These are phyloP conservation scores for Lipomyces orientalis DNA, from an alignment of 805 yeast species.

Conservation along the genomic window DNA sequence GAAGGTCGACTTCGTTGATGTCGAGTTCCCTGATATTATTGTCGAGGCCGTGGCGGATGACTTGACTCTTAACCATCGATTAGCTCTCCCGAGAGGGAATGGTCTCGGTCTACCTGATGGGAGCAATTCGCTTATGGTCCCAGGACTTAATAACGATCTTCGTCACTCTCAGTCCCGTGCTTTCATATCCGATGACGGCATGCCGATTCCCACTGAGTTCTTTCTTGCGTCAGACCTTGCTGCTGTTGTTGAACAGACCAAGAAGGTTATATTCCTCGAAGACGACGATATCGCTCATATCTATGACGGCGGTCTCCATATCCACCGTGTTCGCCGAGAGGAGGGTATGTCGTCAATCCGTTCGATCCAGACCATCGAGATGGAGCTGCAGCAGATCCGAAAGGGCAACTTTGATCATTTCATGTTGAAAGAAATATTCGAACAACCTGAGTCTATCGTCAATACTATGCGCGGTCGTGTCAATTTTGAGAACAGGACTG, in stretches of 20 bases:
- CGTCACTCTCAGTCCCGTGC: conserved; percentile 96
- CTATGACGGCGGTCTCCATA: conserved; percentile 96
- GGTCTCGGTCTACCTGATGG: conserved; percentile 28
- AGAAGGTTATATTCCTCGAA: conserved; percentile 92
- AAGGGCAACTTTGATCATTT: conserved; percentile 95
- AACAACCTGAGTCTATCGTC: conserved; percentile 97
- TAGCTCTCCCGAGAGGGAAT: conserved; percentile 31
- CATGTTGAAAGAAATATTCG: conserved; percentile 98
- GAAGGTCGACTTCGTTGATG: conserved; percentile 97
- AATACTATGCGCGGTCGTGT: conserved; percentile 99
- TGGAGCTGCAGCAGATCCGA: conserved; percentile 98
- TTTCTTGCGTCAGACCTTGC: conserved; percentile 97
- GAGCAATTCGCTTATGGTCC: conserved; percentile 40
- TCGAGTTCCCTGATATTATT: conserved; percentile 76
- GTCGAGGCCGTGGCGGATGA: conserved; percentile 37
- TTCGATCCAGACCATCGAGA: conserved; percentile 93
- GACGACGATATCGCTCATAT: conserved; percentile 99
- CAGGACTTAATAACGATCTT: conserved; percentile 65
- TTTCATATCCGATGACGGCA: conserved; percentile 89
- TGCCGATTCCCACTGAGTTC: conserved; percentile 93
- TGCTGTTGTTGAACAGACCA: conserved; percentile 94
- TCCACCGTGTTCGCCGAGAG: conserved; percentile 90
- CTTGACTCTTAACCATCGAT: background rate
- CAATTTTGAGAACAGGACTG: conserved; percentile 78
- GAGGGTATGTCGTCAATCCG: conserved; percentile 82